phyloP scores from a whole-genome alignment of 306 rosid species.

The Cucumis cinereus region DNA sequence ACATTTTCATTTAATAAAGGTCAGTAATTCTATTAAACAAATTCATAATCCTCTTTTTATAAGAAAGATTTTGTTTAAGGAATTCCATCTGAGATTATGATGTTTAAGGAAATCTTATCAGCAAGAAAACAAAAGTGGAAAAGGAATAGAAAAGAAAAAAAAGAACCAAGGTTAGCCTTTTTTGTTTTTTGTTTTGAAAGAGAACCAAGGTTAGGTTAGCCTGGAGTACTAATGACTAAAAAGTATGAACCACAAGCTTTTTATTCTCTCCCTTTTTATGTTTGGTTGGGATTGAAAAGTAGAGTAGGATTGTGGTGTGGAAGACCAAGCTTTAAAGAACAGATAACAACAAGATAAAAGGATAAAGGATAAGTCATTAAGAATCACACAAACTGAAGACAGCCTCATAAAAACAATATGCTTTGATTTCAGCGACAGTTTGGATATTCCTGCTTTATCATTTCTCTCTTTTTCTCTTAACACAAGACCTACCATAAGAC shows the following conservation, averaged over 20 bases:
- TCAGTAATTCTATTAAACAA: neutral
- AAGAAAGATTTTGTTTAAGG: neutral
- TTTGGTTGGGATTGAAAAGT: slow-evolving; percentile 2
- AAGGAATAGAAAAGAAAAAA: neutral
- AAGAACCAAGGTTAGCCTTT: neutral
- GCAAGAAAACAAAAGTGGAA: too few species aligned
- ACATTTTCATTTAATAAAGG: too few species aligned
- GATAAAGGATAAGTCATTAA: slow-evolving; percentile 33
- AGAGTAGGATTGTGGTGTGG: neutral
- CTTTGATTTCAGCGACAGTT: slow-evolving; percentile 5
- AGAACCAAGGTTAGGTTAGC: neutral
- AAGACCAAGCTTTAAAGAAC: neutral
- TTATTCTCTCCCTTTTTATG: neutral
- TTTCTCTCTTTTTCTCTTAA: neutral
- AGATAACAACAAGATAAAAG: neutral
- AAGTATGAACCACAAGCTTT: neutral
- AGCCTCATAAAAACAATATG: slow-evolving; percentile 22
- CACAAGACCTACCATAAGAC: neutral
- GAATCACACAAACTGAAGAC: slow-evolving; percentile 15
- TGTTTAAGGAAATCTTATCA: neutral
- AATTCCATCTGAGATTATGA: neutral
- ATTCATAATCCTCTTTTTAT: neutral
- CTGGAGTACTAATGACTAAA: neutral
- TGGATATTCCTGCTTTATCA: slow-evolving; percentile 8
- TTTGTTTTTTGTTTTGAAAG: too few species aligned